Conservation (phyloP, 306 rosid genomes). For the Lithocarpus polystachyus region DNA sequence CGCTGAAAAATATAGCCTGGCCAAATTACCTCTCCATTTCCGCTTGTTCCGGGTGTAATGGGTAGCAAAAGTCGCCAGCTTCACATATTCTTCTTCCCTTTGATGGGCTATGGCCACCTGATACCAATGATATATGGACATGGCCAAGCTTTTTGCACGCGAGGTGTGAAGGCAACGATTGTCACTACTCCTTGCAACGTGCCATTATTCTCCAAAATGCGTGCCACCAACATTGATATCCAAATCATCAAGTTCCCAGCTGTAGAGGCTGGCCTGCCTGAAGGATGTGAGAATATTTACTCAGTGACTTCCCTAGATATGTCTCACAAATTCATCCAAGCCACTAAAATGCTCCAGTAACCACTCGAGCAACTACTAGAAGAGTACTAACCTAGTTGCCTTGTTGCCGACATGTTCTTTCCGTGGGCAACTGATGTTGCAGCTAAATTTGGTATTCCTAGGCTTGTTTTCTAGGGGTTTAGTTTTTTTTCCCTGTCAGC, state of each 20-base stretch:
- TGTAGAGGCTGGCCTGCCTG: constrained; percentile 24
- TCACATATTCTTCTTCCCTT: constrained; percentile 10
- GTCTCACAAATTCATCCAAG: not conserved
- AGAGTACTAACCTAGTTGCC: constrained; percentile 23
- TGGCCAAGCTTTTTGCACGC: constrained; percentile 12
- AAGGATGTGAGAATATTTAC: constrained; percentile 27
- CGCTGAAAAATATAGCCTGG: too few relatives aligned
- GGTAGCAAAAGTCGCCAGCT: too few relatives aligned
- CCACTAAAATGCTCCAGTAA: not conserved
- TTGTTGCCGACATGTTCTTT: constrained; percentile 28
- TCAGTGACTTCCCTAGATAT: not conserved
- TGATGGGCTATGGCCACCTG: constrained; percentile 20
- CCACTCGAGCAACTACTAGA: constrained; percentile 17
- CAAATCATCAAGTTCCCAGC: constrained; percentile 26
- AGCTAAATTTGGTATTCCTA: constrained; percentile 30
- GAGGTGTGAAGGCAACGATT: constrained; percentile 23
- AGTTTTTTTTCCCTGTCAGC: constrained; percentile 24
- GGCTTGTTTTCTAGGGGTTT: constrained; percentile 36
- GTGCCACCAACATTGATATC: not conserved
- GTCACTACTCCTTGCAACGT: constrained; percentile 30
- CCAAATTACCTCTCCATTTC: too few relatives aligned
- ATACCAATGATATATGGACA: not conserved
- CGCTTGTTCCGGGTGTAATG: too few relatives aligned
- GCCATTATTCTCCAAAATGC: constrained; percentile 14
- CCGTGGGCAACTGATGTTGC: constrained; percentile 32